phyloP scores from a whole-genome alignment of 306 rosid genomes.

The Crotalaria pallida region DNA sequence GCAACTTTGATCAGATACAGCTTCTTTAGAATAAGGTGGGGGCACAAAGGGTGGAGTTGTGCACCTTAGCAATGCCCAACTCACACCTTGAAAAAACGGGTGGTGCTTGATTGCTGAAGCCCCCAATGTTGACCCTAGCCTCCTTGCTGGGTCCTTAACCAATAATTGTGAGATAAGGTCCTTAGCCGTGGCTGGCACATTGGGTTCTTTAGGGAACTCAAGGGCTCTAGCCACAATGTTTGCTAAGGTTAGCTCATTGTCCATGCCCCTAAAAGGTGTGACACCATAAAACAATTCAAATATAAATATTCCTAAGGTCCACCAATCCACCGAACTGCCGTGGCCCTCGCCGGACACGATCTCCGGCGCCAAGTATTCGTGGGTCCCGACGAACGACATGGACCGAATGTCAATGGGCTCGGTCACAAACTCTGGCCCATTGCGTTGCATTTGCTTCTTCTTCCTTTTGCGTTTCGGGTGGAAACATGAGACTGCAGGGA shows the following conservation, averaged over 20 bases:
- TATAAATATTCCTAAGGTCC: constrained; percentile 55
- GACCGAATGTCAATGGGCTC: constrained; percentile 52
- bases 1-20: constrained; percentile 49
- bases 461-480: constrained; percentile 50
- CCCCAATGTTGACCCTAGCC: constrained; percentile 48
- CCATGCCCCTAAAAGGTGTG: constrained; percentile 48
- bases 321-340: constrained; percentile 59
- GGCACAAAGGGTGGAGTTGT: constrained; percentile 48
- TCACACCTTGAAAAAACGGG: constrained; percentile 43
- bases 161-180: constrained; percentile 48
- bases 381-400: constrained; percentile 61
- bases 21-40: constrained; percentile 47
- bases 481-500: constrained; percentile 53
- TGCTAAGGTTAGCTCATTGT: constrained; percentile 48
- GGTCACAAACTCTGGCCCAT: constrained; percentile 49
- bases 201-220: constrained; percentile 56
- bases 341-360: constrained; percentile 55
- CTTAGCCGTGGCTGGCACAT: constrained; percentile 45
- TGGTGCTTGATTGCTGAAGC: constrained; percentile 48
- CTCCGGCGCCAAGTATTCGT: constrained; percentile 64
- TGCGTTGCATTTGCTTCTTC: constrained; percentile 41
- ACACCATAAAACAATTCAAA: constrained; percentile 50
- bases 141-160: constrained; percentile 44
- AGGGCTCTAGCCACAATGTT: constrained; percentile 60
- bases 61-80: constrained; percentile 57